Evolutionary conservation across 495 filamentous ascomycete species (phyloP).

Genomic region (Astrocystis sublimbata): DNA sequence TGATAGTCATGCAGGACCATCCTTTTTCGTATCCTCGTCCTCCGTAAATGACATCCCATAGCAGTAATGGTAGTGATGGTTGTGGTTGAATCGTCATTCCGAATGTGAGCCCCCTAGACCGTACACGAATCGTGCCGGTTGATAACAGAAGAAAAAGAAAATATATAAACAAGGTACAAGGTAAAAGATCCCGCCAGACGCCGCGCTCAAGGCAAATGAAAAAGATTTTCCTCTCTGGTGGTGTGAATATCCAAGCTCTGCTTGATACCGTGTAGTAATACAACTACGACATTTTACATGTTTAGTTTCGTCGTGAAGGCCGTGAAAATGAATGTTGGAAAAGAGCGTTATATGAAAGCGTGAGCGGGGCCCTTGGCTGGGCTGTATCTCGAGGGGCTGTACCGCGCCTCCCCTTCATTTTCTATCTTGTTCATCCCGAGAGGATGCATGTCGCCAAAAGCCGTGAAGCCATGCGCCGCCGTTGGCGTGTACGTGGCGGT

Average conservation of each 20-base stretch:
- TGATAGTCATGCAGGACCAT: not conserved
- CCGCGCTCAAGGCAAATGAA: constrained; percentile 17
- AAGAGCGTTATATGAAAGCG: constrained; percentile 30
- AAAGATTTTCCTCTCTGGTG: not conserved
- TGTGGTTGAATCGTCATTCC: not conserved
- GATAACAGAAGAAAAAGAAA: too few species aligned
- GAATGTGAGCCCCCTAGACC: not conserved
- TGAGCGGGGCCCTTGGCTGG: constrained; percentile 26
- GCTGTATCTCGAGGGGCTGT: constrained; percentile 25
- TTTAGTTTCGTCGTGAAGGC: constrained; percentile 1
- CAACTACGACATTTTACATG: constrained; percentile 8
- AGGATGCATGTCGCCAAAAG: constrained; percentile 43
- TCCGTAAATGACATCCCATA: not conserved
- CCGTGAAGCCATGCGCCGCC: constrained; percentile 23
- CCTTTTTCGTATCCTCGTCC: not conserved
- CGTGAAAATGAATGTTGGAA: constrained; percentile 1
- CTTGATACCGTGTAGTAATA: not conserved
- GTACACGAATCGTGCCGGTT: constrained; percentile 7
- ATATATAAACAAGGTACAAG: constrained; percentile 1
- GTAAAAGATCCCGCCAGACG: constrained; percentile 13
- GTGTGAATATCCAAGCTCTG: constrained; percentile 6
- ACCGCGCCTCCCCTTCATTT: constrained; percentile 26
- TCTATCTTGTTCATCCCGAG: constrained; percentile 52
- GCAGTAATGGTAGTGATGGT: constrained; percentile 2
- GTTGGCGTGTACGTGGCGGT: constrained; percentile 20